These are phyloP conservation scores for Yamadazyma oceani DNA, from an alignment of 1,139 yeast genomes.

Conservation along the genomic window DNA sequence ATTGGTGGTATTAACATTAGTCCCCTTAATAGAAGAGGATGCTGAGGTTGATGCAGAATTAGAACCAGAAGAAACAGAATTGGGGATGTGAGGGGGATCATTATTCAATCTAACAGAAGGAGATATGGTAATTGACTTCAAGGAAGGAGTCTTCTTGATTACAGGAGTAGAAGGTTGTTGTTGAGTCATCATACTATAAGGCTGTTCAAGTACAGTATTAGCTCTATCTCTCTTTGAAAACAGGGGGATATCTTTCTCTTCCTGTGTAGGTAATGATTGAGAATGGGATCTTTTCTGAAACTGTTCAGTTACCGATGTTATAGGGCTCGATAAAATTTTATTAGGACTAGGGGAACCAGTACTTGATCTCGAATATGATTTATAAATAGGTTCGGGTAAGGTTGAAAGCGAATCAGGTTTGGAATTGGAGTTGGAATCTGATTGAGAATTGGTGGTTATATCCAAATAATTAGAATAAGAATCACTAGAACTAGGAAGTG, in stretches of 20 bases:
- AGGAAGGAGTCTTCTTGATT: slow-evolving; percentile 31
- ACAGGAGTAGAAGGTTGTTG: slow-evolving; percentile 21
- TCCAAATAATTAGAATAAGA: background rate
- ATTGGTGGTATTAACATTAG: background rate
- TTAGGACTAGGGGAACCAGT: slow-evolving; percentile 17
- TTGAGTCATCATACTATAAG: slow-evolving; percentile 4
- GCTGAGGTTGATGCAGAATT: slow-evolving; percentile 6
- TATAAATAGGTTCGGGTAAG: background rate
- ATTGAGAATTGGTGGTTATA: background rate
- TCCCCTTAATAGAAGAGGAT: slow-evolving; percentile 12
- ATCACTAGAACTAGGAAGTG: background rate
- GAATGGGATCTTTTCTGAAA: slow-evolving; percentile 31
- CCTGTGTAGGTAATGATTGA: slow-evolving; percentile 31
- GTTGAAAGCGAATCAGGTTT: slow-evolving; percentile 1
- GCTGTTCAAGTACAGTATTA: slow-evolving; percentile 14
- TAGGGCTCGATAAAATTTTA: slow-evolving; percentile 36
- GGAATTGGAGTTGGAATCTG: slow-evolving; percentile 4
- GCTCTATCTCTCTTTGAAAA: slow-evolving; percentile 15
- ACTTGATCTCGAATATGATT: background rate
- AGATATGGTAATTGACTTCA: slow-evolving; percentile 41
- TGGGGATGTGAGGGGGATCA: too few relatives aligned
- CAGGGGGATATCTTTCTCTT: slow-evolving; percentile 13
- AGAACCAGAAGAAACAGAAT: too few relatives aligned
- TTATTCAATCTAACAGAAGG: slow-evolving; percentile 29
- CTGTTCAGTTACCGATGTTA: slow-evolving; percentile 27